These are phyloP conservation scores for Neopestalotiopsis clavispora DNA, from an alignment of 2,329 filamentous ascomycete genomes.

Conservation along the genomic window DNA sequence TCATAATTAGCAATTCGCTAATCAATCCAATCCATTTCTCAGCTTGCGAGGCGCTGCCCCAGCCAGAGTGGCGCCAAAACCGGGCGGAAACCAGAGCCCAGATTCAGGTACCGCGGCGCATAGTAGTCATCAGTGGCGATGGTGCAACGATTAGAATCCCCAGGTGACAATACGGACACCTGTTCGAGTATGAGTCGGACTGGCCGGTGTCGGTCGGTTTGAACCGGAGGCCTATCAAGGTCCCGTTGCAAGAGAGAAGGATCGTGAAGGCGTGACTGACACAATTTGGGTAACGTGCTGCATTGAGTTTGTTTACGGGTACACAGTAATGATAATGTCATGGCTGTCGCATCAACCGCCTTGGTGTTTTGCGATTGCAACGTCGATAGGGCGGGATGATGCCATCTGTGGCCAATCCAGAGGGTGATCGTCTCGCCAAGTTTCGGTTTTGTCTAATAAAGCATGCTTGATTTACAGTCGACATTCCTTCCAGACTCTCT, in stretches of 20 bases:
- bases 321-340: background rate
- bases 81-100: background rate
- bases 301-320: background rate
- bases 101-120: background rate
- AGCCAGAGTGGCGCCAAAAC: background rate
- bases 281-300: background rate
- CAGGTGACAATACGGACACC: background rate
- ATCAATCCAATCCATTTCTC: background rate
- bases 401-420: constrained; percentile 2
- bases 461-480: background rate
- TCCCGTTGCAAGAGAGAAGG: background rate
- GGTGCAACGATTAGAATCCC: background rate
- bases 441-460: constrained; percentile 4
- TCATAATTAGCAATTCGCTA: constrained; percentile 2
- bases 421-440: constrained; percentile 1
- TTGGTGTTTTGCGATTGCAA: constrained; percentile 10
- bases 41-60: background rate
- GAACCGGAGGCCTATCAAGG: background rate
- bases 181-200: background rate
- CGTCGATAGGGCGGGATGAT: constrained; percentile 2
- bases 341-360: constrained; percentile 1
- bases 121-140: constrained; percentile 1
- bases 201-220: constrained; percentile 7
- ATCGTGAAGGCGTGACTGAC: background rate
- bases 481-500: background rate